Evolutionary conservation across 2,329 filamentous ascomycete species (phyloP).

Genomic region (Pestalotiopsis fici): DNA sequence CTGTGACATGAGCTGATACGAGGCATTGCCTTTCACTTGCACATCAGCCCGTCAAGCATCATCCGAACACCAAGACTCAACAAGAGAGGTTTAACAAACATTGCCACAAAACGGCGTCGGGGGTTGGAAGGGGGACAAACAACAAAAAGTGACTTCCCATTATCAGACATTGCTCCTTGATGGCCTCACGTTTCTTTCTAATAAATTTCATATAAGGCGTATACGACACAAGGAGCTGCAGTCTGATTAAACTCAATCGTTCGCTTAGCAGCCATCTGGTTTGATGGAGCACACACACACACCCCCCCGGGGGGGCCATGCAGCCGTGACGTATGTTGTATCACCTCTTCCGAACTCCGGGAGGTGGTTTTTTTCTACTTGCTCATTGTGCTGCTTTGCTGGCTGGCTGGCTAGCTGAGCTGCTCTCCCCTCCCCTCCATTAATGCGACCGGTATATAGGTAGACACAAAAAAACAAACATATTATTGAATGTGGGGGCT

Average conservation of each 20-base stretch:
- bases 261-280: not conserved
- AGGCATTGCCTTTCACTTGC: not conserved
- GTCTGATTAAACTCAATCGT: not conserved
- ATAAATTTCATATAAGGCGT: not conserved
- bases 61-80: not conserved
- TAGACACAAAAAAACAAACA: not conserved
- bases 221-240: not conserved
- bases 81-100: not conserved
- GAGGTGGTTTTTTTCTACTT: not conserved
- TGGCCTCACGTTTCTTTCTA: not conserved
- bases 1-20: not conserved
- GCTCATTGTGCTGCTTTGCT: too few species aligned
- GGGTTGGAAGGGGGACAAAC: too few species aligned
- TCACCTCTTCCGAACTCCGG: not conserved
- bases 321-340: not conserved
- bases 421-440: not conserved
- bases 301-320: not conserved
- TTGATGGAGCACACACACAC: too few species aligned
- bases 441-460: not conserved
- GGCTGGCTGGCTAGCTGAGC: too few species aligned
- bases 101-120: not conserved
- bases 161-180: not conserved
- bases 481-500: not conserved
- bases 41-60: not conserved
- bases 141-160: not conserved